phyloP scores from a whole-genome alignment of 306 rosid species.

The Lathyrus oleraceus region DNA sequence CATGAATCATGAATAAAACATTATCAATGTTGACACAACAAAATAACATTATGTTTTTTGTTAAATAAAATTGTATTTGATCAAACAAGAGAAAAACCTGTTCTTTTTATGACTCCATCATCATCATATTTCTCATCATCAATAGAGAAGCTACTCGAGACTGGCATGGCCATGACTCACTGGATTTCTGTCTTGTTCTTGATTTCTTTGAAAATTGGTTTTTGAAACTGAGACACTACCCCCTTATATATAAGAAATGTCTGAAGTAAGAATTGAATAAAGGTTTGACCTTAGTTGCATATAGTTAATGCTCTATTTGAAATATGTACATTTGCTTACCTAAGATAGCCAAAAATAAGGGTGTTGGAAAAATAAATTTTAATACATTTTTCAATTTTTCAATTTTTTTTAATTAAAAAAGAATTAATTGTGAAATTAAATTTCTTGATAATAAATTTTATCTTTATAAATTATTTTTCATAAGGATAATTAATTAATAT shows the following conservation, averaged over 20 bases:
- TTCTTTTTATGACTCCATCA: constrained; percentile 41
- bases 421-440: too few species aligned
- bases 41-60: neutral
- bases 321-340: too few species aligned
- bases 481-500: too few species aligned
- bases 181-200: neutral
- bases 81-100: constrained; percentile 27
- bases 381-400: too few species aligned
- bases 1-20: neutral
- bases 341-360: too few species aligned
- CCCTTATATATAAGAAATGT: neutral
- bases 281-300: neutral
- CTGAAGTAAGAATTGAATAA: neutral
- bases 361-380: too few species aligned
- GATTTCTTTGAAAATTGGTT: neutral
- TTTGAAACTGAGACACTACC: neutral
- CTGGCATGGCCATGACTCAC: neutral
- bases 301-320: neutral
- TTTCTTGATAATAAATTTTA: too few species aligned
- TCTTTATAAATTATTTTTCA: too few species aligned
- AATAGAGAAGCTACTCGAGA: neutral
- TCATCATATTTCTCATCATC: constrained; percentile 34
- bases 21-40: neutral
- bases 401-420: too few species aligned
- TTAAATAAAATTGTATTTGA: neutral